These are phyloP conservation scores for Barbatosphaeria neglecta DNA, from an alignment of 495 filamentous ascomycete species.

Conservation along the genomic window DNA sequence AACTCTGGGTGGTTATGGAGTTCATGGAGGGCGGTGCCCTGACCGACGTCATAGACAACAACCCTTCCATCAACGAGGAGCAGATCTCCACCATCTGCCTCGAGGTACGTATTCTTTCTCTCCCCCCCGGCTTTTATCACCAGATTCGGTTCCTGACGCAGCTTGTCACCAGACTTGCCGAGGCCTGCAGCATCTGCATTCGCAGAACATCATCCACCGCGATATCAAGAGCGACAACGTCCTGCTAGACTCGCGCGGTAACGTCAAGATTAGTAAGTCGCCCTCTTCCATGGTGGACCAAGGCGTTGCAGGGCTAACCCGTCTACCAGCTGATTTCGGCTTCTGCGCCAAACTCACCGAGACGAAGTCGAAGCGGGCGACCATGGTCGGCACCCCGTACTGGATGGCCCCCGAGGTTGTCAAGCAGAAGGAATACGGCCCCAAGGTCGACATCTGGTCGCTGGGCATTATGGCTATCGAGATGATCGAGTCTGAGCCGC, in stretches of 20 bases:
- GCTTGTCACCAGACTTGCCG: constrained; percentile 68
- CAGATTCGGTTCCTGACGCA: not conserved
- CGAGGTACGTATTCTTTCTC: constrained; percentile 49
- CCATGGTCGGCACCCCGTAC: constrained; percentile 98
- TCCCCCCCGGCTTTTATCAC: constrained; percentile 11
- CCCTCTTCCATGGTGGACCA: constrained; percentile 2
- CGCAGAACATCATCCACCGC: constrained; percentile 94
- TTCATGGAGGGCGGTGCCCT: constrained; percentile 98
- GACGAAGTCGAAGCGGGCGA: constrained; percentile 90
- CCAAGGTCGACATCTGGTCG: constrained; percentile 98
- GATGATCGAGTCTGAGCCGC: constrained; percentile 98
- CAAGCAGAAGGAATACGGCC: constrained; percentile 96
- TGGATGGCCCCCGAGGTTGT: constrained; percentile 99
- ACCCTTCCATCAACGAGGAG: constrained; percentile 77
- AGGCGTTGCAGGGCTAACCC: constrained; percentile 15
- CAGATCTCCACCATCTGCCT: constrained; percentile 95
- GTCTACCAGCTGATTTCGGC: constrained; percentile 74
- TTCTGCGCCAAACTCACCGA: constrained; percentile 99
- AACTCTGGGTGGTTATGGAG: constrained; percentile 99
- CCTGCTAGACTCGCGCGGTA: constrained; percentile 79
- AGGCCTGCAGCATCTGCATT: constrained; percentile 85
- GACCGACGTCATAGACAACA: constrained; percentile 98
- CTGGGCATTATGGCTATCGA: constrained; percentile 99
- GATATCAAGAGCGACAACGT: constrained; percentile 99
- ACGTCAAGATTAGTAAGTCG: constrained; percentile 92